Evolutionary conservation across 345 rosid species (phyloP), one percentile per base, ranked within the genome.

Genomic region (Hirschfeldia incana): DNA sequence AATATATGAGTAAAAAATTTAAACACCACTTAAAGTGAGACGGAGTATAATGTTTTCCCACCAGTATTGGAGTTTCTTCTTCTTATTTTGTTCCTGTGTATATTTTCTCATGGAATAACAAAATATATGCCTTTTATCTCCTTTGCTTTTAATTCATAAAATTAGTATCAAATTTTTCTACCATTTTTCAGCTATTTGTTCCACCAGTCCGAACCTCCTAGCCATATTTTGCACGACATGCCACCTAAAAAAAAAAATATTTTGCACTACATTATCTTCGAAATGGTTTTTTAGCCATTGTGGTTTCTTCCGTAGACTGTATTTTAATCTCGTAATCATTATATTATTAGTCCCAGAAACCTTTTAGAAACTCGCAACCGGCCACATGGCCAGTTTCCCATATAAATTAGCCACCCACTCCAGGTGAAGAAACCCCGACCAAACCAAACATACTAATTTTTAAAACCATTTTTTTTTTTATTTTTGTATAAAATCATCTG

Each of bases 351-450:
- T 21, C 21, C n/a, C 4, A 11, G 27, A 65, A 16, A 44, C 11
- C n/a, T 2, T 37, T 37, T 37, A 37, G 5, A 39, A 67, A 11
- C 17, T 67, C 21, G 59, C 32, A 13, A 28, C 72, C 59, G 72
- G 12, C 58, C 71, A 1, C 21, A 42, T 29, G 30, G 34, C 16
- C 32, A 9, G 26, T 13, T 13, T 46, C 26, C 17, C 58, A 68
- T 67, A 11, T 67, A 11, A 21, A 16, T 17, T 46, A 65, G 68
- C 68, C 36, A 34, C 49, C 33, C 46, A 65, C 68, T 15, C 2
- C 53, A 17, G 46, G 13, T 8, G 72, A 27, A 68, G 59, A n/a
- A 68, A 49, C 72, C 61, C 72, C 61, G 61, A 69, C 72, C 42
- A 46, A 68, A 69, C 72, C 59, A 44, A 67, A 68, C 59, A 44